Evolutionary conservation across 495 filamentous ascomycete genomes (phyloP).

Genomic region (Penicillium bovifimosum): DNA sequence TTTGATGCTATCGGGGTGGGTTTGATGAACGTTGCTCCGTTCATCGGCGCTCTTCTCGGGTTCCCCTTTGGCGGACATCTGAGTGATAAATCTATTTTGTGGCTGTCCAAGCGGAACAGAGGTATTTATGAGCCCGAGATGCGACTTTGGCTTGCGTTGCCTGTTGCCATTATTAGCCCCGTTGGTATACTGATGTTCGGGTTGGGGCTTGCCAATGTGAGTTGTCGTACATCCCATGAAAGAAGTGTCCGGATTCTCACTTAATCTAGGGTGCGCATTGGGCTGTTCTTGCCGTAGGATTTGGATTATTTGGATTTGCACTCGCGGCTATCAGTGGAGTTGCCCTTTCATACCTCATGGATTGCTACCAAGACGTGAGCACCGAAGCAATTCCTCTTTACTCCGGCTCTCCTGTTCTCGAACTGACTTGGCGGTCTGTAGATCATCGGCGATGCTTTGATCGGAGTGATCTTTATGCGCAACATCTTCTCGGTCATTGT

Average conservation of each 20-base stretch:
- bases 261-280: constrained; percentile 20
- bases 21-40: constrained; percentile 33
- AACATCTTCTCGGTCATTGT: constrained; percentile 30
- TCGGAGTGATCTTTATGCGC: constrained; percentile 30
- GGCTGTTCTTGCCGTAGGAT: constrained; percentile 26
- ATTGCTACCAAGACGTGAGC: constrained; percentile 34
- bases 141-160: constrained; percentile 30
- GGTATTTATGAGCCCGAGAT: constrained; percentile 42
- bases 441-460: constrained; percentile 32
- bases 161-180: constrained; percentile 19
- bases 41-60: constrained; percentile 35
- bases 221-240: not conserved
- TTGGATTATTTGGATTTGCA: constrained; percentile 25
- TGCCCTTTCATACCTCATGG: constrained; percentile 30
- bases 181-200: constrained; percentile 34
- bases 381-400: not conserved
- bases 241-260: not conserved
- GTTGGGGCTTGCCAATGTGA: constrained; percentile 24
- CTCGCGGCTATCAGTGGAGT: constrained; percentile 19
- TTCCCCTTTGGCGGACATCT: constrained; percentile 29
- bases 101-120: constrained; percentile 31
- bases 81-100: constrained; percentile 32
- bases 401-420: not conserved
- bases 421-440: not conserved
- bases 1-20: constrained; percentile 34